Base-by-base conservation (phyloP, 129 eudicot genomes). In the Pittosporum tobira region DNA sequence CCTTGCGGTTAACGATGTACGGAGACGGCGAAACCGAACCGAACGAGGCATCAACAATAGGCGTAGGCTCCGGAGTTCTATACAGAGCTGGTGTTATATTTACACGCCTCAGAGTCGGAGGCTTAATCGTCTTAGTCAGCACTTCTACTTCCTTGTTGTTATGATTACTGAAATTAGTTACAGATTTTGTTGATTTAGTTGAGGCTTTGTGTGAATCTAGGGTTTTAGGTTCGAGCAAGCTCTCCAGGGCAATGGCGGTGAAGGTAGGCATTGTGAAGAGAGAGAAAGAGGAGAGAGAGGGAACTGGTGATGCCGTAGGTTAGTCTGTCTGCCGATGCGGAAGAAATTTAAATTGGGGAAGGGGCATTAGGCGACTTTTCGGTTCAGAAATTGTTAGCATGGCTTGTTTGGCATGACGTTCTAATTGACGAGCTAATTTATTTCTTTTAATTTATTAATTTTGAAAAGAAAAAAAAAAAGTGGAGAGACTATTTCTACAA, bases 11-110 rank as follows among this genome's bases (percentile, higher is more conserved):
- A 14, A 58, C 74, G 1, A 78, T 66, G 46, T 73, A 78, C 18
- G 84, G 84, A 3, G 76, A 73, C 31, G 79, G 84, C 29, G 83
- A 77, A 0, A 18, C 1, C 57, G 73, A 57, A 2, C 60, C 68
- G 12, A 48, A 44, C 37, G 47, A 14, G 0, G 70, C 59, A 46
- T 20, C 13, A 13, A 72, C 47, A 18, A 78, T 68, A 11, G 84
- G 73, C 40, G 73, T 67, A n/a, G 74, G 76, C 29, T 64, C 79
- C 15, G 83, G 83, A 11, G 79, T 77, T 20, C 34, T 43, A 23
- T 77, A 77, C 37, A 77, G 38, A 58, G 70, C 79, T 30, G 83
- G 83, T 14, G 79, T 30, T 45, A 73, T 73, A 44, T 72, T 73
- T 10, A 73, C 20, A 15, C 74, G 70, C 0, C 42, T 67, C 49